Percentiles rank a stretch among this genome's conserved stretches.
These are phyloP conservation scores for Calonectria naviculata DNA, from an alignment of 2,329 filamentous ascomycete species.

Conservation along the genomic window DNA sequence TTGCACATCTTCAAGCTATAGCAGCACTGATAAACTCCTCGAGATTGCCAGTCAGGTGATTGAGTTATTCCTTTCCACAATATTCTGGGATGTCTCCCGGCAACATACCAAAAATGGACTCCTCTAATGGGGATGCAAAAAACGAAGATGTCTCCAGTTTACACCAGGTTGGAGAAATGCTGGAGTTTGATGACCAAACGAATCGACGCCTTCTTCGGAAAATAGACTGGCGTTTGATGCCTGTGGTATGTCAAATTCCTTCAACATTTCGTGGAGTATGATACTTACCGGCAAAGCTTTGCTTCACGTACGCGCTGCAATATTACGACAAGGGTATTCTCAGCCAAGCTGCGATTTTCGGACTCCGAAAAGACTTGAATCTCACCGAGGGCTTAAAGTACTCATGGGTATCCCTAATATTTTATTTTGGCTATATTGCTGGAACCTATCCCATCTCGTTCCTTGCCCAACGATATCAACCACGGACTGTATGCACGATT, in stretches of 20 bases:
- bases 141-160: neutral
- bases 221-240: conserved; percentile 37
- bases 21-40: too few relatives aligned
- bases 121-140: neutral
- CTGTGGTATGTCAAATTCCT: conserved; percentile 26
- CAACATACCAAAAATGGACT: neutral
- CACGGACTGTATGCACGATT: conserved; percentile 40
- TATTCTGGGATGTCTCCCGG: neutral
- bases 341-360: conserved; percentile 45
- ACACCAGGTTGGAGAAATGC: neutral
- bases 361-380: conserved; percentile 41
- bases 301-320: conserved; percentile 44
- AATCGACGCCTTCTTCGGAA: conserved; percentile 23
- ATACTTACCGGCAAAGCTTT: conserved; percentile 27
- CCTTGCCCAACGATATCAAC: conserved; percentile 41
- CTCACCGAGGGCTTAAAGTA: conserved; percentile 41
- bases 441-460: conserved; percentile 46
- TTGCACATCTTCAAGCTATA: too few relatives aligned
- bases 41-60: too few relatives aligned
- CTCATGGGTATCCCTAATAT: conserved; percentile 44
- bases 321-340: conserved; percentile 41
- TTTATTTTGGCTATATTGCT: conserved; percentile 46
- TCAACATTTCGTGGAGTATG: neutral
- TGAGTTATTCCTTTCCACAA: too few relatives aligned
- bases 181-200: conserved; percentile 21